Base-by-base conservation (phyloP, 495 filamentous ascomycete species). In the Aspergillus panamensis region DNA sequence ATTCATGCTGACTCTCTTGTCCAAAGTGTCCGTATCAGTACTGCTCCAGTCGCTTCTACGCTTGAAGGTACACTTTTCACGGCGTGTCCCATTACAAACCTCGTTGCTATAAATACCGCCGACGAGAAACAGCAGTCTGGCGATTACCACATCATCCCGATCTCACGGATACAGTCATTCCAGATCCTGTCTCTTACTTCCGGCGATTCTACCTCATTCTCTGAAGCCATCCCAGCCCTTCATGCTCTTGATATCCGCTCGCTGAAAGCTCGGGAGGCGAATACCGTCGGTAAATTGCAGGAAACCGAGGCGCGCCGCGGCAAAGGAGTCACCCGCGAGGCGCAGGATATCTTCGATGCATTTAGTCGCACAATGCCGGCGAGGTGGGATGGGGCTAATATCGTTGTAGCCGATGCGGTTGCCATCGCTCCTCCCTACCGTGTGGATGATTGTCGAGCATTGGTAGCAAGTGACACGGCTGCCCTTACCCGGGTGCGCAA, bases 321-420 rank as follows among this genome's bases (percentile, higher is more conserved):
- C 9, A 84, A 82, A 63, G 83, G 82, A 7, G 87, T 88, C 14
- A 84, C 75, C 30, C 80, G 74, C 48, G 86, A 88, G 59, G 85
- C 79, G 19, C 87, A 90, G 67, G 87, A 87, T 43, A 77, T 90
- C 12, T 90, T 87, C 60, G 84, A 90, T 72, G 78, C 79, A 3
- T 75, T 90, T 50, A 75, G 73, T 51, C 76, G 83, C 58, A 86
- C 82, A 62, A 86, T 87, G 75, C 82, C 83, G 9, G 77, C 83
- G 44, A 75, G 80, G 44, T 90, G 87, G 87, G 73, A 84, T 59
- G 83, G 78, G 8, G 75, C 73, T 47, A 75, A 73, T 35, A 89
- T 90, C 55, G 72, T 90, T 16, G 84, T 89, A 21, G 80, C 80
- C 45, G 85, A 87, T 63, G 75, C 78, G n/a, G 85, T 89, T 31